Percentiles rank a stretch among this genome's conserved stretches.
These are phyloP conservation scores for Rhodofomes roseus DNA, from an alignment of 1,284 basidiomycete species.

Conservation along the genomic window DNA sequence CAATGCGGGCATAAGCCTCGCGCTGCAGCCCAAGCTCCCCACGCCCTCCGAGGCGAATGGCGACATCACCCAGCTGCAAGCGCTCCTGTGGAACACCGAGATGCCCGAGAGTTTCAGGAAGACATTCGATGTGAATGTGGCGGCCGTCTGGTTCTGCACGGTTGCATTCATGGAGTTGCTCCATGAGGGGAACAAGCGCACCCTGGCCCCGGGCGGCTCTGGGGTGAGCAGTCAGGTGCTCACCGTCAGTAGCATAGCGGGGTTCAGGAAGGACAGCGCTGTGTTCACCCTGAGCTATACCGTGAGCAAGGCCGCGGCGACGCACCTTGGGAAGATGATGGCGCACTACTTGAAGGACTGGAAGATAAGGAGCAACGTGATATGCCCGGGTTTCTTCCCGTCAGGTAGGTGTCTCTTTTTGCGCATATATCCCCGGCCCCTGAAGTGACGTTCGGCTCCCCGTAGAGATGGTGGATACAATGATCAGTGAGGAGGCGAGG, in stretches of 20 bases:
- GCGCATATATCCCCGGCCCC: neutral
- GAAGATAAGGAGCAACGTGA: constrained; percentile 70
- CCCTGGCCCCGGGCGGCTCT: constrained; percentile 19
- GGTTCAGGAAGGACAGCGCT: constrained; percentile 60
- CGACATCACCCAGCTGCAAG: constrained; percentile 58
- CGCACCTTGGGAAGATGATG: constrained; percentile 66
- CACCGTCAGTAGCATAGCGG: constrained; percentile 62
- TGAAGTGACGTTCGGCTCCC: too few species aligned
- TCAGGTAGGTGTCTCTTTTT: constrained; percentile 44
- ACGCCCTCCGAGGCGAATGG: constrained; percentile 22
- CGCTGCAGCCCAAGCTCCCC: constrained; percentile 43
- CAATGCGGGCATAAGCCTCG: constrained; percentile 66
- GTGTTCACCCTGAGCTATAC: constrained; percentile 66
- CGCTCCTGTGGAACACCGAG: constrained; percentile 59
- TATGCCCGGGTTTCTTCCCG: constrained; percentile 69
- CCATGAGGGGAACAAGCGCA: constrained; percentile 58
- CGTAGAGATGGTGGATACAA: constrained; percentile 61
- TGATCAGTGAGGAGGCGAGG: constrained; percentile 42
- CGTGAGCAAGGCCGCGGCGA: constrained; percentile 65
- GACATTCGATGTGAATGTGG: constrained; percentile 65
- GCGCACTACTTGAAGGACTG: constrained; percentile 69
- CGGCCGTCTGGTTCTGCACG: constrained; percentile 65
- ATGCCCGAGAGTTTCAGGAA: constrained; percentile 56
- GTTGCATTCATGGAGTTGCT: constrained; percentile 71
- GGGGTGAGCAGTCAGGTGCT: constrained; percentile 44